Evolutionary conservation across 768 basidiomycete genomes (phyloP).

Genomic region (Chiua virens): DNA sequence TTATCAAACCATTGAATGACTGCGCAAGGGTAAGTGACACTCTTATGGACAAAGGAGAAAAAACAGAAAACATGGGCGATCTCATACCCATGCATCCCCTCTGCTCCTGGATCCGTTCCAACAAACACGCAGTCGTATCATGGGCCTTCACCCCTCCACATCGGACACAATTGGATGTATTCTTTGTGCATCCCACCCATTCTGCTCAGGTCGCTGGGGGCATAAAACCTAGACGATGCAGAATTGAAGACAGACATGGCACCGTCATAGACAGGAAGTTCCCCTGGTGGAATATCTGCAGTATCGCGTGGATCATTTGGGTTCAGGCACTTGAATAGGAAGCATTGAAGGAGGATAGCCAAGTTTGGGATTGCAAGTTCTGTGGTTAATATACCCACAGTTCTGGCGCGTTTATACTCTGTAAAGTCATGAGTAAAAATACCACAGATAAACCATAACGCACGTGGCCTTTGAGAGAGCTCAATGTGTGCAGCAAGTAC

Average conservation of each 20-base stretch:
- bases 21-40: conserved; percentile 19
- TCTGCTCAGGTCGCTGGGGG: conserved; percentile 29
- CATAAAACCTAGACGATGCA: conserved; percentile 22
- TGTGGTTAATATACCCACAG: too few relatives aligned
- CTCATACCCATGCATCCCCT: conserved; percentile 18
- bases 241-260: conserved; percentile 1
- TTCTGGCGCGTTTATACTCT: too few relatives aligned
- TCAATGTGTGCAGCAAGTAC: too few relatives aligned
- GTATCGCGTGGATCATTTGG: too few relatives aligned
- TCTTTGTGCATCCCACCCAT: conserved; percentile 28
- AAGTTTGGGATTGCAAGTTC: too few relatives aligned
- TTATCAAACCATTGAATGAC: conserved; percentile 23
- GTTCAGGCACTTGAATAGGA: too few relatives aligned
- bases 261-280: too few relatives aligned
- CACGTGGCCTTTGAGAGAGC: too few relatives aligned
- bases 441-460: too few relatives aligned
- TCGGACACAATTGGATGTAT: conserved; percentile 17
- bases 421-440: too few relatives aligned
- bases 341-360: too few relatives aligned
- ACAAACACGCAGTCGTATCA: conserved; percentile 27
- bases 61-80: conserved; percentile 21
- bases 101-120: not conserved
- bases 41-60: conserved; percentile 21
- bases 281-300: too few relatives aligned
- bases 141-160: conserved; percentile 17